Evolutionary conservation across 2,329 filamentous ascomycete species (phyloP).

Genomic region (Penicillium sp.): DNA sequence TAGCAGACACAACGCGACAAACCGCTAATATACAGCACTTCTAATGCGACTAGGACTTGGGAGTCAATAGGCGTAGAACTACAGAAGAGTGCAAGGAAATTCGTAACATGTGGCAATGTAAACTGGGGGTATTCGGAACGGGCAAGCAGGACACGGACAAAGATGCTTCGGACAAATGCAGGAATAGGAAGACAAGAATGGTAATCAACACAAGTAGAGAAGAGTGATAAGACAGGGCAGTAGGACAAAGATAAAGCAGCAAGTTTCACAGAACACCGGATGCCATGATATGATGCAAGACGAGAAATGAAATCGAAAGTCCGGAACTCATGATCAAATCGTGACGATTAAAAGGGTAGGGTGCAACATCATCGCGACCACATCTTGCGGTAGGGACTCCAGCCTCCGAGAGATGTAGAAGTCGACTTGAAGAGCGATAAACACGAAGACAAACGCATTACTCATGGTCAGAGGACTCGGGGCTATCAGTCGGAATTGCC

Average conservation of each 20-base stretch:
- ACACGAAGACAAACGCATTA: conserved; percentile 18
- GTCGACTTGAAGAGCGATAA: conserved; percentile 4
- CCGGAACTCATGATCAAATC: conserved; percentile 32
- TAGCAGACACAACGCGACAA: conserved; percentile 6
- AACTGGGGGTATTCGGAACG: conserved; percentile 27
- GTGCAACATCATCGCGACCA: not conserved
- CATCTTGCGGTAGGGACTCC: not conserved
- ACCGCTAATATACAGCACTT: conserved; percentile 38
- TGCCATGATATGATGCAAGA: conserved; percentile 31
- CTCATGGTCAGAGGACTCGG: conserved; percentile 38
- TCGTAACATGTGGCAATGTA: conserved; percentile 18
- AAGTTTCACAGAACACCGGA: conserved; percentile 27
- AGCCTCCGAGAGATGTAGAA: conserved; percentile 1
- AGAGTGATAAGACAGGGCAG: conserved; percentile 12
- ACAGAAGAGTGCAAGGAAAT: conserved; percentile 23
- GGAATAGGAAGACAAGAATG: conserved; percentile 6
- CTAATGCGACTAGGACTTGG: conserved; percentile 28
- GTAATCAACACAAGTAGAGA: conserved; percentile 1
- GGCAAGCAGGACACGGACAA: conserved; percentile 7
- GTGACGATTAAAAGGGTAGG: conserved; percentile 14
- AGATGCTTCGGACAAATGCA: not conserved
- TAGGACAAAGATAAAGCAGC: conserved; percentile 9
- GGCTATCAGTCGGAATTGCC: conserved; percentile 32
- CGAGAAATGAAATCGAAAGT: conserved; percentile 24
- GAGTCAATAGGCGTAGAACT: conserved; percentile 19